Conservation (phyloP, 495 filamentous ascomycete genomes). For the Sordaria brevicollis region DNA sequence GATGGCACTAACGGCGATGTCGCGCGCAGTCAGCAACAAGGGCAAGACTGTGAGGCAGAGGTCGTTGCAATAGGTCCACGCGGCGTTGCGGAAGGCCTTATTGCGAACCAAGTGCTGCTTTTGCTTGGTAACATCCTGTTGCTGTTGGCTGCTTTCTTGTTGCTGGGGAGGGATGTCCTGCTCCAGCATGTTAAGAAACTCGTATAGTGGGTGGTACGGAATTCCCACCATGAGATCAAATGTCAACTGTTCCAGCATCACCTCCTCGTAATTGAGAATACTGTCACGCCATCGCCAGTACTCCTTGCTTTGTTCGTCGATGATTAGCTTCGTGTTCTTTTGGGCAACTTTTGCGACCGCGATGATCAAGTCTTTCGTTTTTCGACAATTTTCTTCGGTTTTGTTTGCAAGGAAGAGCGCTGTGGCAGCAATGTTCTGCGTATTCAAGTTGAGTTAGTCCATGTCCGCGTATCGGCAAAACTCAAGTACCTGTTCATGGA, state of each 20-base stretch:
- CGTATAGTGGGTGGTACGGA: conserved; percentile 72
- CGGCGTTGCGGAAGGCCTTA: conserved; percentile 65
- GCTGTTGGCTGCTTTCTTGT: neutral
- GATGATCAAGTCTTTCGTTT: conserved; percentile 85
- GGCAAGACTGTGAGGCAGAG: conserved; percentile 72
- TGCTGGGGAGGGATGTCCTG: neutral
- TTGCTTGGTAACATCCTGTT: neutral
- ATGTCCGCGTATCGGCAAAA: neutral
- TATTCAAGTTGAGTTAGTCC: conserved; percentile 1
- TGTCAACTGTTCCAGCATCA: conserved; percentile 81
- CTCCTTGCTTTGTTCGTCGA: conserved; percentile 93
- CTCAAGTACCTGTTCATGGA: neutral
- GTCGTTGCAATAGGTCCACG: conserved; percentile 92
- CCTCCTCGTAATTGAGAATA: conserved; percentile 81
- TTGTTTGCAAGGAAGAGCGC: conserved; percentile 90
- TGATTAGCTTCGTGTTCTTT: conserved; percentile 73
- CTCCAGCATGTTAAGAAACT: conserved; percentile 58
- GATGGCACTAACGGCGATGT: conserved; percentile 75
- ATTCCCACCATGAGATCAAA: conserved; percentile 86
- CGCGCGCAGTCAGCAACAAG: conserved; percentile 65
- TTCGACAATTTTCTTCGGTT: conserved; percentile 89
- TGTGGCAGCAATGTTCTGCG: conserved; percentile 70
- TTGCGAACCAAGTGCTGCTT: conserved; percentile 46
- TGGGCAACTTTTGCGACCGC: conserved; percentile 90
- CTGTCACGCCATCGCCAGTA: conserved; percentile 96